Evolutionary conservation across 805 yeast species (phyloP).

Genomic region (Saccharomycopsis sp.): DNA sequence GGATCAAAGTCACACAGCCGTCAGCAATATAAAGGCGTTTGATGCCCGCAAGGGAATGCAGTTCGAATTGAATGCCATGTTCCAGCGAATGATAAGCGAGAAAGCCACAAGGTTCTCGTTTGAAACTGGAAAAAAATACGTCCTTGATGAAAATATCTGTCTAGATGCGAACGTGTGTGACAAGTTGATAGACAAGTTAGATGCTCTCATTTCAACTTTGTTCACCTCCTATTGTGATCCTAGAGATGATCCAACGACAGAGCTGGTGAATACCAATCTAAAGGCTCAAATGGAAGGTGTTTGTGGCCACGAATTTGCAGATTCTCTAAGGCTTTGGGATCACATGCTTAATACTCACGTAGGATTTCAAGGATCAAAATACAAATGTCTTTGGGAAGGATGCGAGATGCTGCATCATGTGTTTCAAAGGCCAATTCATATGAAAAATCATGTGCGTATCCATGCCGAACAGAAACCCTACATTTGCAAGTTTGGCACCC

Average conservation of each 20-base stretch:
- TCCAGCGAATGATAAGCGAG: conserved; percentile 16
- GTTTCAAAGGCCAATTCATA: too few species aligned
- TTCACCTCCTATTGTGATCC: neutral
- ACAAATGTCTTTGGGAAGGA: neutral
- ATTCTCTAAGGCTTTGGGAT: neutral
- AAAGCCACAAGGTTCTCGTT: conserved; percentile 20
- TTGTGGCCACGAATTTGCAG: neutral
- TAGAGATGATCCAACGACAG: neutral
- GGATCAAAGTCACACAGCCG: neutral
- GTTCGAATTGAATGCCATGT: conserved; percentile 5
- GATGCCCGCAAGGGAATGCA: conserved; percentile 9
- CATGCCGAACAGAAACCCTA: neutral
- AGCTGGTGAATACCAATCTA: too few species aligned
- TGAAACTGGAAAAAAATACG: conserved; percentile 12
- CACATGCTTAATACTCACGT: neutral
- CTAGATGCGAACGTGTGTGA: neutral
- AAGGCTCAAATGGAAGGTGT: too few species aligned
- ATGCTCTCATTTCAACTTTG: neutral
- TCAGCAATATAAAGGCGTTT: conserved; percentile 22
- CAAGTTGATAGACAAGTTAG: conserved; percentile 4
- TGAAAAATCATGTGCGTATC: too few species aligned
- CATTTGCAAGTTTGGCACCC: neutral
- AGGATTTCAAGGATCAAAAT: neutral
- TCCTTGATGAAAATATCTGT: neutral
- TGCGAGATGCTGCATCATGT: too few species aligned